phyloP scores from a whole-genome alignment of 1,284 basidiomycete genomes.

The Naganishia albida region DNA sequence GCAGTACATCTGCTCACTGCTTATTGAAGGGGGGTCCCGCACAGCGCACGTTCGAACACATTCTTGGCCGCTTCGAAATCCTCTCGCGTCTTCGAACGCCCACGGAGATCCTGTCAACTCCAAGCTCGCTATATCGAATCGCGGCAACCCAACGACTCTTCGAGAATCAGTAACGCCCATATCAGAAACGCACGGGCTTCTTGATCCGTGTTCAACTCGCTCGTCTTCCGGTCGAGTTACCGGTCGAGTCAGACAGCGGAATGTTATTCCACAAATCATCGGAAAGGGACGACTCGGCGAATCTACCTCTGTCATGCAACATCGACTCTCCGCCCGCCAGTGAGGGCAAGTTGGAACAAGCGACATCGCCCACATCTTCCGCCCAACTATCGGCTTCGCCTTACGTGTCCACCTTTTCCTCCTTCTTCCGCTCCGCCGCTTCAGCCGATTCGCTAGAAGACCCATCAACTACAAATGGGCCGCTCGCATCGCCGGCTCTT shows the following conservation, averaged over 20 bases:
- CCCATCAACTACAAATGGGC: background rate
- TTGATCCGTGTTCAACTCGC: background rate
- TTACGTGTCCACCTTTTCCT: constrained; percentile 14
- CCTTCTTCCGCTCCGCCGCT: constrained; percentile 17
- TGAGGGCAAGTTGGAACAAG: background rate
- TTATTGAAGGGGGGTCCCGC: too few relatives aligned
- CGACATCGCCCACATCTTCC: background rate
- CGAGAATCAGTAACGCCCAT: too few relatives aligned
- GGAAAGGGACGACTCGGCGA: background rate
- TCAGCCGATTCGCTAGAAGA: constrained; percentile 8
- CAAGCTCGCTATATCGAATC: too few relatives aligned
- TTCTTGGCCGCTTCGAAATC: too few relatives aligned
- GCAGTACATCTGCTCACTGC: too few relatives aligned
- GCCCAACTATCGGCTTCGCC: constrained; percentile 9
- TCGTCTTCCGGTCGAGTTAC: background rate
- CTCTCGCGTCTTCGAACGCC: too few relatives aligned
- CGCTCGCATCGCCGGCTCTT: background rate
- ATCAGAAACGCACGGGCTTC: too few relatives aligned
- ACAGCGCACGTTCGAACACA: too few relatives aligned
- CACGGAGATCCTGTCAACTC: too few relatives aligned
- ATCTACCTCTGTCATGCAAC: background rate
- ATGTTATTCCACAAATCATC: constrained; percentile 4
- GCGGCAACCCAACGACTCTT: too few relatives aligned
- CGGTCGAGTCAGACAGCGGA: background rate
- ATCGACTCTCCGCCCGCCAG: background rate